These are phyloP conservation scores for Fraxinus dipetala DNA, from an alignment of 305 asterid species.

Conservation along the genomic window DNA sequence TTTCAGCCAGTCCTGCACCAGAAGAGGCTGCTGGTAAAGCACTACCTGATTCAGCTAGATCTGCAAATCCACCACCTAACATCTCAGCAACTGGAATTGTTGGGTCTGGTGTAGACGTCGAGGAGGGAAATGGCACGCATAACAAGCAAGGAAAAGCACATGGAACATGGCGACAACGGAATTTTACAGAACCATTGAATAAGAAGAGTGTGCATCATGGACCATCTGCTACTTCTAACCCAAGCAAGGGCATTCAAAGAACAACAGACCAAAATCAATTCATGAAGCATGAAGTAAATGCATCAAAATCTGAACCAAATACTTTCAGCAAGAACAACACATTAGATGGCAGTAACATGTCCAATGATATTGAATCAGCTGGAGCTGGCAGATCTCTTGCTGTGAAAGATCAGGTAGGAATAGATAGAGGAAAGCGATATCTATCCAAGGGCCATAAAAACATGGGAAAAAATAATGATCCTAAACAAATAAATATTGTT, in stretches of 20 bases:
- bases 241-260: constrained; percentile 34
- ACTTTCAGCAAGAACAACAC: constrained; percentile 16
- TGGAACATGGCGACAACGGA: constrained; percentile 65
- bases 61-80: constrained; percentile 32
- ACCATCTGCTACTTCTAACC: constrained; percentile 40
- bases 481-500: constrained; percentile 21
- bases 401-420: constrained; percentile 48
- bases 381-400: constrained; percentile 31
- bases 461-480: constrained; percentile 42
- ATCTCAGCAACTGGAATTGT: constrained; percentile 32
- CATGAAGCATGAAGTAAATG: constrained; percentile 30
- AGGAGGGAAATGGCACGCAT: constrained; percentile 42
- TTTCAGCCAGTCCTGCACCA: constrained; percentile 34
- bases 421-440: constrained; percentile 62
- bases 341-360: constrained; percentile 27
- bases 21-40: constrained; percentile 41
- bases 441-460: constrained; percentile 44
- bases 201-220: constrained; percentile 32
- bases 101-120: constrained; percentile 34
- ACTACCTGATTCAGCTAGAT: constrained; percentile 30
- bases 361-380: constrained; percentile 27
- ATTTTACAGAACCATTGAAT: constrained; percentile 39
- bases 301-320: constrained; percentile 35
- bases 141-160: constrained; percentile 57
- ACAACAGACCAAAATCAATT: constrained; percentile 33